phyloP scores from a whole-genome alignment of 2,329 filamentous ascomycete species.

The Sclerotinia trifoliorum region DNA sequence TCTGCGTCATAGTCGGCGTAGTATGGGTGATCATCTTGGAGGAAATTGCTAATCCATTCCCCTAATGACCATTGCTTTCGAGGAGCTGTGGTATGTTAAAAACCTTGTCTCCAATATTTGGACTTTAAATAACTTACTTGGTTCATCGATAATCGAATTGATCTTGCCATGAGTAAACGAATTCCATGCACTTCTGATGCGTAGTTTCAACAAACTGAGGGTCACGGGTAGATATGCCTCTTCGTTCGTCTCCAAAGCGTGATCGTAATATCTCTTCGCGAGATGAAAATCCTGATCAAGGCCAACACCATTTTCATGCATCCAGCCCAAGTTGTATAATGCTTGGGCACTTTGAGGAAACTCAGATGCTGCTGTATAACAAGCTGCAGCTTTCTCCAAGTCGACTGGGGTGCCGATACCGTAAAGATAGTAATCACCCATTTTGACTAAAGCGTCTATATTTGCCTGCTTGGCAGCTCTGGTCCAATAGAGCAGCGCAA shows the following conservation, averaged over 20 bases:
- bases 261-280: slow-evolving; percentile 93
- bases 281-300: slow-evolving; percentile 95
- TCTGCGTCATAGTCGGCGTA: slow-evolving; percentile 58
- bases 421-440: slow-evolving; percentile 93
- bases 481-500: slow-evolving; percentile 82
- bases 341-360: slow-evolving; percentile 91
- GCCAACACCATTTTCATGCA: slow-evolving; percentile 96
- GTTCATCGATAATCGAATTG: slow-evolving; percentile 88
- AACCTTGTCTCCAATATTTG: slow-evolving; percentile 36
- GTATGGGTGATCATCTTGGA: slow-evolving; percentile 61
- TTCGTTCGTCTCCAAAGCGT: slow-evolving; percentile 84
- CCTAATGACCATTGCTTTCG: slow-evolving; percentile 73
- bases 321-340: slow-evolving; percentile 96
- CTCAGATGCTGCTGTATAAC: slow-evolving; percentile 90
- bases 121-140: slow-evolving; percentile 57
- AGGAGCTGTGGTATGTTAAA: slow-evolving; percentile 57
- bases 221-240: slow-evolving; percentile 95
- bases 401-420: slow-evolving; percentile 73
- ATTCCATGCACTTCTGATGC: slow-evolving; percentile 90
- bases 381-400: slow-evolving; percentile 83
- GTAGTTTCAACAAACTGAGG: slow-evolving; percentile 80
- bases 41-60: slow-evolving; percentile 86
- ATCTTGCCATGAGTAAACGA: slow-evolving; percentile 85
- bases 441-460: slow-evolving; percentile 91
- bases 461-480: slow-evolving; percentile 91